Evolutionary conservation across 768 basidiomycete species (phyloP), one percentile per base, ranked within the genome.

Genomic region (Russula sp.): DNA sequence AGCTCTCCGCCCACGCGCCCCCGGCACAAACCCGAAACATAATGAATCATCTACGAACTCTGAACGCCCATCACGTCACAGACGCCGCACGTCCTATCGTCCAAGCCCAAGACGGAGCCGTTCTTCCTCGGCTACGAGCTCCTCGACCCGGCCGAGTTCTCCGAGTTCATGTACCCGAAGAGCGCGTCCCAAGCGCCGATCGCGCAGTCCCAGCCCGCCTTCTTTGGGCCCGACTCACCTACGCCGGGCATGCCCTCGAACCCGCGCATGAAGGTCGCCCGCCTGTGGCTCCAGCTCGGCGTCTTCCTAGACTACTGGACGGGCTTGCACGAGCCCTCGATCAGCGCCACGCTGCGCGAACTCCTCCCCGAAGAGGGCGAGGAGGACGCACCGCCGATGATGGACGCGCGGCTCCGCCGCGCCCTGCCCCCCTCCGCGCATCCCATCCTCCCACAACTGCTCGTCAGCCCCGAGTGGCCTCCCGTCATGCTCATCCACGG

Each of bases 231-330:
- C 6, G 75, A 75, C 20, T 75, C 79, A 22, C 73, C 70, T 9
- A 83, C 77, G 2, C 84, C 85, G 0, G 83, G 84, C 14, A 83
- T 79, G 66, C 85, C 86, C 4, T 80, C 83, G 1, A 84, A 85
- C 67, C 82, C 82, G 5, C 81, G 86, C 48, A 84, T 84, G 84
- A 74, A 79, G 18, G 74, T 88, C 48, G 71, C 77, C 14, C 77
- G 83, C 4, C 72, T 87, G 10, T 86, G 83, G 63, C 73, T 85
- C 22, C 87, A 89, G 69, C 74, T 82, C 18, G 87, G 85, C 18
- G 70, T 69, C 3, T 81, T 75, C 50, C 67, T 87, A 1, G 86
- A 88, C 71, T 86, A 86, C 66, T 82, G 79, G 67, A 84, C 84
- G 0, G 77, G 78, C 14, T 52, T 53, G 13, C 73, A 77, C 56